These are phyloP conservation scores for Kodamaea ohmeri DNA, from an alignment of 1,139 yeast species.

Conservation along the genomic window DNA sequence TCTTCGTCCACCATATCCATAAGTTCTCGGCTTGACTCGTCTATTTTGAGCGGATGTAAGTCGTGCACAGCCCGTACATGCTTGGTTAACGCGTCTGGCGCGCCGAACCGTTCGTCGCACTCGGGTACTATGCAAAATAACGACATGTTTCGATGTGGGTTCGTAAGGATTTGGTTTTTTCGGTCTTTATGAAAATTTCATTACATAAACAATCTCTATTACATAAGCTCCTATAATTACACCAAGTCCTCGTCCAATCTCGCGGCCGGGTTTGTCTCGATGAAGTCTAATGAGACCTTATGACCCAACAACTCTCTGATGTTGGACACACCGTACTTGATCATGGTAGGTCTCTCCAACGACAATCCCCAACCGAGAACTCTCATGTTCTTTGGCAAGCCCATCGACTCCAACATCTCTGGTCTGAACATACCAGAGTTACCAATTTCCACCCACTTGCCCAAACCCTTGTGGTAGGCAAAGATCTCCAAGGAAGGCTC, in stretches of 20 bases:
- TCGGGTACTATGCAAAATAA: conserved; percentile 69
- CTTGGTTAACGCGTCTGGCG: conserved; percentile 61
- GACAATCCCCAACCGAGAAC: conserved; percentile 98
- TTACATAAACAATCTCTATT: conserved; percentile 4
- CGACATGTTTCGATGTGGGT: conserved; percentile 64
- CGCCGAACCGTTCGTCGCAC: conserved; percentile 58
- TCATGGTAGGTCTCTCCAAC: conserved; percentile 98
- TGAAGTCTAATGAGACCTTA: conserved; percentile 88
- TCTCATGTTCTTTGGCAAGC: conserved; percentile 89
- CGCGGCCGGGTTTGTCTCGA: conserved; percentile 96
- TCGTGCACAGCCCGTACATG: conserved; percentile 66
- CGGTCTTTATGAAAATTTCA: not conserved
- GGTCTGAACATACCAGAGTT: conserved; percentile 99
- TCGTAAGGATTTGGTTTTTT: no score
- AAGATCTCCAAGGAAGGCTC: conserved; percentile 98
- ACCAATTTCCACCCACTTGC: conserved; percentile 99
- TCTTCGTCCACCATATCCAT: conserved; percentile 31
- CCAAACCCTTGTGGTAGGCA: conserved; percentile 92
- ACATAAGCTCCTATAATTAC: conserved; percentile 11
- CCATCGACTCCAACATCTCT: conserved; percentile 98
- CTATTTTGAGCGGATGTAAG: conserved; percentile 34
- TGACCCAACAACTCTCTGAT: conserved; percentile 95
- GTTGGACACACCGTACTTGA: conserved; percentile 92
- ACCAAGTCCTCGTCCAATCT: conserved; percentile 70
- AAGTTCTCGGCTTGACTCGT: conserved; percentile 29